A percentile compares a stretch with the other conserved stretches of the same genome.
These are phyloP conservation scores for Termitomyces sp. DNA, from an alignment of 768 basidiomycete species.

Conservation along the genomic window DNA sequence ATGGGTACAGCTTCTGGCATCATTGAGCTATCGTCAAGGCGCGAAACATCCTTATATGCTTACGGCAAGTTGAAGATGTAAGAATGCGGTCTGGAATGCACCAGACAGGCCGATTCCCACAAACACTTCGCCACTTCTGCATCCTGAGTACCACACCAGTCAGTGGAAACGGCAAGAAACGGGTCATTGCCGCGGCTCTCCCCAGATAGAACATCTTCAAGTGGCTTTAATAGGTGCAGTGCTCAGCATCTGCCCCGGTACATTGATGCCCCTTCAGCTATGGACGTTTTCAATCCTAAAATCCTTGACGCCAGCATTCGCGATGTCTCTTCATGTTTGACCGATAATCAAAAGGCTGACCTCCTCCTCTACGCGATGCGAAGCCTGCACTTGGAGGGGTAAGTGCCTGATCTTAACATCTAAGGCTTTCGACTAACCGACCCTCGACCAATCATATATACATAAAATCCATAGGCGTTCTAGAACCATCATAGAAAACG, in stretches of 20 bases:
- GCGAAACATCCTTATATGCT: not conserved
- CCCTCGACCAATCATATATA: not conserved
- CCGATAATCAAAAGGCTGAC: slow-evolving; percentile 64
- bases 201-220: not conserved
- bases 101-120: slow-evolving; percentile 7
- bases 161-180: not conserved
- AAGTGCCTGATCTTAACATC: slow-evolving; percentile 15
- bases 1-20: not conserved
- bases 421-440: not conserved
- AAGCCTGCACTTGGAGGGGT: slow-evolving; percentile 71
- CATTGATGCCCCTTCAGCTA: slow-evolving; percentile 15
- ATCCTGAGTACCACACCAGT: slow-evolving; percentile 2
- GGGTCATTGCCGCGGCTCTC: slow-evolving; percentile 2
- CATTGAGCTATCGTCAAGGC: not conserved
- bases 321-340: slow-evolving; percentile 53
- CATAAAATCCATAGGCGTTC: slow-evolving; percentile 34
- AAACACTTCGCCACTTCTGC: not conserved
- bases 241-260: not conserved
- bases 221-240: not conserved
- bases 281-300: slow-evolving; percentile 71
- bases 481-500: slow-evolving; percentile 66
- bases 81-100: slow-evolving; percentile 6
- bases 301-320: slow-evolving; percentile 75
- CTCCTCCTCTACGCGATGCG: slow-evolving; percentile 78
- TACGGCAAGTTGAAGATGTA: not conserved